Evolutionary conservation across 805 yeast species (phyloP), one percentile per base, ranked within the genome.

Genomic region (Ogataea haglerorum): DNA sequence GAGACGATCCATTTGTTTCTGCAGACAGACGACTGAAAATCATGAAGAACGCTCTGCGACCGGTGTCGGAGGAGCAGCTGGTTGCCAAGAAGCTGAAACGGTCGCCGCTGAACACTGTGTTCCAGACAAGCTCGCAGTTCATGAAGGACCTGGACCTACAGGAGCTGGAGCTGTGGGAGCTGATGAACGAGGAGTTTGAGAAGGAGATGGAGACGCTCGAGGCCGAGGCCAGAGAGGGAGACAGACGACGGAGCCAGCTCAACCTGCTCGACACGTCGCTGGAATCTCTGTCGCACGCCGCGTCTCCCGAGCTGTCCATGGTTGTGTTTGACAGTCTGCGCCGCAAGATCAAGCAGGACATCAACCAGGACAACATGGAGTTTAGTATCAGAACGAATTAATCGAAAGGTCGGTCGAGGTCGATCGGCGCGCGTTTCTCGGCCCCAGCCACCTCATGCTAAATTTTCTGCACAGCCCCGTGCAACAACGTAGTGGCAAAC

Each of bases 151-250:
- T 63, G 32, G 57, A 51, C 14, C 21, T 52, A 10, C 57, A 60
- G 36, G 67, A 63, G 37, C 30, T 63, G 12, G 66, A 61, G 21
- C 48, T 48, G 34, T 59, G 64, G 60, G 60, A 55, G 36, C 37
- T 52, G 19, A 47, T 61, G 57, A 60, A 57, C 38, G 63, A 58
- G 26, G 64, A 61, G 36, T 61, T 53, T 37, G 63, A 63, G 14
- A 42, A 45, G 18, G 64, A 55, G 25, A 49, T 63, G 51, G 49
- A 46, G 10, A 27, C 40, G 3, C 33, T 44, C 24, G 45, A 47
- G 28, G 19, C 26, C 22, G 51, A 53, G 9, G 26, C 22, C 17
- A 41, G 41, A 19, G 29, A 30, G 13, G 40, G 34, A 13, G 10
- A 17, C 33, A 38, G 30, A 10, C 31, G 24, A 17, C 43, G 25